phyloP scores from a whole-genome alignment of 1,284 basidiomycete species.

The Cystobasidium sp. region DNA sequence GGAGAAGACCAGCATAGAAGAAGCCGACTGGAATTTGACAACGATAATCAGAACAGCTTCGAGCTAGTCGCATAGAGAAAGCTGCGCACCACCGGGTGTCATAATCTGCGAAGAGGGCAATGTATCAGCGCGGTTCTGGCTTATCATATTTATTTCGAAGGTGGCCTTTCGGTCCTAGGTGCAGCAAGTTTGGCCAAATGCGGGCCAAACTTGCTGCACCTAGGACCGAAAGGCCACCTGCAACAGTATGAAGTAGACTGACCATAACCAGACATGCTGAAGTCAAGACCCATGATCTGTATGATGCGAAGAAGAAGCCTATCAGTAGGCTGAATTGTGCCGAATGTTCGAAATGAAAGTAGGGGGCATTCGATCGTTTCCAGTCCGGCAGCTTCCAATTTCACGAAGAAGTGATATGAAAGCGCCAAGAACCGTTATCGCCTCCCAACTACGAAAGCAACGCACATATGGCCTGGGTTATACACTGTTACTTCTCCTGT shows the following conservation, averaged over 20 bases:
- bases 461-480: constrained; percentile 38
- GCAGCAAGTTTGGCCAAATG: not conserved
- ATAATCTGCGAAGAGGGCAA: constrained; percentile 69
- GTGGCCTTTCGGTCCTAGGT: not conserved
- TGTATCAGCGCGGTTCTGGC: not conserved
- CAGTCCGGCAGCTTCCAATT: not conserved
- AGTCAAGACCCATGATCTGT: constrained; percentile 61
- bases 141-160: not conserved
- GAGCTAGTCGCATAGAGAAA: not conserved
- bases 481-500: constrained; percentile 26
- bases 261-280: constrained; percentile 52
- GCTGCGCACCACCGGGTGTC: constrained; percentile 69
- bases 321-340: constrained; percentile 3
- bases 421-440: constrained; percentile 16
- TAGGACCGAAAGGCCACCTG: not conserved
- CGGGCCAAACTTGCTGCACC: not conserved
- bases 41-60: not conserved
- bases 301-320: not conserved
- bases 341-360: not conserved
- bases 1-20: constrained; percentile 81
- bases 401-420: not conserved
- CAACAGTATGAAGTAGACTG: constrained; percentile 54
- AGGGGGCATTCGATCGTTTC: not conserved
- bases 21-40: constrained; percentile 58
- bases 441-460: not conserved